Evolutionary conservation across 2,329 filamentous ascomycete species (phyloP), one percentile per base, ranked within the genome.

Genomic region (Hypoxylon sp.): DNA sequence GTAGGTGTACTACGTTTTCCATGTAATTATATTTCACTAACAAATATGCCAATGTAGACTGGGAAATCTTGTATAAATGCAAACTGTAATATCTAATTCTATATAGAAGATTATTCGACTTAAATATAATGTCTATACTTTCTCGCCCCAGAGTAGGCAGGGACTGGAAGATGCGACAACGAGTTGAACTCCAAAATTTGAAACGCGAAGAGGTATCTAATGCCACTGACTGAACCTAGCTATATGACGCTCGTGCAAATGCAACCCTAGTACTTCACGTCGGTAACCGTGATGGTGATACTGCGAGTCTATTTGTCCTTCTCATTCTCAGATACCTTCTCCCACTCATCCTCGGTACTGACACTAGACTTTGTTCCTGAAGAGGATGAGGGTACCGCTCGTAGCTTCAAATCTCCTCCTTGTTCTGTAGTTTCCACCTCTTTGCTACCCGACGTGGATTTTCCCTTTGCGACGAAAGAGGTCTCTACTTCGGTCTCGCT

Each of bases 291-390:
- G 21, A 40, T 45, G 26, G 20, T 49, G 16, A 21, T 30, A 44
- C 15, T 19, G 9, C 2, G 40, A 12, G 13, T 44, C 69, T 57
- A 80, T 67, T 81, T 81, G 52, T 78, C 77, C 71, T 83, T 83
- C 76, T 85, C 83, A 51, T 78, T 83, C 70, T 89, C 88, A 15
- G 90, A 91, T 3, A 97, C 88, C 78, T 94, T 95, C 77, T 97
- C 93, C 93, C 93, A 97, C 74, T 97, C 93, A 67, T 93, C 93
- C 74, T 97, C 93, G 3, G 92, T 97, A 72, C 91, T 93, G 13
- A 72, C 78, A 42, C 80, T 78, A 34, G 81, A 84, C 69, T 78
- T 82, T 16, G 74, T 76, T 26, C 76, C 78, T 40, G 73, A 47
- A 5, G 43, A 47, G 3, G 43, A 69, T 36, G 70, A 63, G 32